A percentile compares a stretch with the other conserved stretches of the same genome.
Evolutionary conservation across 2,329 filamentous ascomycete species (phyloP).

Genomic region (Sclerotinia minor): DNA sequence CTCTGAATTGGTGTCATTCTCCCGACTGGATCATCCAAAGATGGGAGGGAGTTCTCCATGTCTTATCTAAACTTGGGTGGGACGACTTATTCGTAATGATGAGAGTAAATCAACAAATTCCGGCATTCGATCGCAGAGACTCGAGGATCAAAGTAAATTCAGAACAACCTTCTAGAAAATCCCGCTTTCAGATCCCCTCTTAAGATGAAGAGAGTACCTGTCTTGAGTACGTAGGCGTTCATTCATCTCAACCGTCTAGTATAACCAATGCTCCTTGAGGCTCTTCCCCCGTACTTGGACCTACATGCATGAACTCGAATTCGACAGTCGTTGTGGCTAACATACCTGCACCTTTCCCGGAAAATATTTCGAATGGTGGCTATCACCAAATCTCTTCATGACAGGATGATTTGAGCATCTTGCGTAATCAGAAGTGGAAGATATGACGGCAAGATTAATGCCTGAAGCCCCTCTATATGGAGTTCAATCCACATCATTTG

Average conservation of each 20-base stretch:
- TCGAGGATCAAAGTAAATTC: background rate
- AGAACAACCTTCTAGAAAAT: background rate
- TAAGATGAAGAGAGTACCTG: background rate
- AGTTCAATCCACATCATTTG: slow-evolving; percentile 22
- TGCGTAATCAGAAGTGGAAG: slow-evolving; percentile 12
- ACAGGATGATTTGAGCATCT: slow-evolving; percentile 7
- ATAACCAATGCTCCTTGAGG: slow-evolving; percentile 10
- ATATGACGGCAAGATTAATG: slow-evolving; percentile 7
- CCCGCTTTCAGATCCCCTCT: background rate
- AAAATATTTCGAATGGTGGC: background rate
- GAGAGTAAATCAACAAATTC: background rate
- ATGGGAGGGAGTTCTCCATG: background rate
- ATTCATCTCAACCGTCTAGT: slow-evolving; percentile 4
- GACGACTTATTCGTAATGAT: background rate
- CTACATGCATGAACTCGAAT: slow-evolving; percentile 26
- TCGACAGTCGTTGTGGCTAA: slow-evolving; percentile 14
- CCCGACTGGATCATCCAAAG: slow-evolving; percentile 1
- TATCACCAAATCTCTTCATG: background rate
- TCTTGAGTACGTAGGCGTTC: background rate
- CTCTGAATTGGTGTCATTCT: background rate
- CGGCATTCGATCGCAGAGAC: background rate
- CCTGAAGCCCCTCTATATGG: slow-evolving; percentile 1
- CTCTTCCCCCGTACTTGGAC: slow-evolving; percentile 10
- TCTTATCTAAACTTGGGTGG: slow-evolving; percentile 9
- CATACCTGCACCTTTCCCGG: slow-evolving; percentile 4